Conservation (phyloP, 495 filamentous ascomycete species). For the Glutinoglossum americanum region DNA sequence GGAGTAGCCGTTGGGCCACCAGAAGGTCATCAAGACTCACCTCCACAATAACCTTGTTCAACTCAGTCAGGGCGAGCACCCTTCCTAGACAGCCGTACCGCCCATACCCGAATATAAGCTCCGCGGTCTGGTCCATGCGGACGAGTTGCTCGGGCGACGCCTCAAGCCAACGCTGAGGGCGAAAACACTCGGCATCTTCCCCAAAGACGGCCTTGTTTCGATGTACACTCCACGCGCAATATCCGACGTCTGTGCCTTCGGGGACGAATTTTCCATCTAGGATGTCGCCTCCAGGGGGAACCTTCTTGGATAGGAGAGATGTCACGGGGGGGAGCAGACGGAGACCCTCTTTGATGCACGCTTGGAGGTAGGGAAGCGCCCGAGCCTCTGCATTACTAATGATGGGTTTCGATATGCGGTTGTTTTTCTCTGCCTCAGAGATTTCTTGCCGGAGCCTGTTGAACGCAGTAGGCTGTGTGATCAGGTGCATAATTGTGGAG, state of each 20-base stretch:
- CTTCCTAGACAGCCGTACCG: no score
- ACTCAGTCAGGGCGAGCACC: no score
- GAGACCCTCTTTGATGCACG: constrained; percentile 14
- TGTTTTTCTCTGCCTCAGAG: constrained; percentile 2
- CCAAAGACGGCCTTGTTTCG: constrained; percentile 13
- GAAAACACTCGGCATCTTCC: constrained; percentile 13
- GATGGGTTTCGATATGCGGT: not conserved
- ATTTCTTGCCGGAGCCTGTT: not conserved
- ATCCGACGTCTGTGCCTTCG: constrained; percentile 27
- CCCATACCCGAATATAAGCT: no score
- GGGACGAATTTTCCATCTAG: constrained; percentile 28
- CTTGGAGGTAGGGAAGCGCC: constrained; percentile 11
- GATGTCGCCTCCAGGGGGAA: constrained; percentile 24
- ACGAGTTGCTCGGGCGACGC: no score
- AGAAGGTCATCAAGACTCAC: no score
- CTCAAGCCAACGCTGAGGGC: constrained; percentile 14
- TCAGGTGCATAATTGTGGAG: constrained; percentile 19
- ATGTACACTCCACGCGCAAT: constrained; percentile 17
- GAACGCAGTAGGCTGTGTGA: constrained; percentile 8
- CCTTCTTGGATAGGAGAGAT: not conserved
- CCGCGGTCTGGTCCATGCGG: no score
- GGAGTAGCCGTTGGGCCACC: no score
- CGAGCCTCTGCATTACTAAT: not conserved
- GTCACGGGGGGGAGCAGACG: not conserved
- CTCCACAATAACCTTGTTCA: no score